phyloP scores from a whole-genome alignment of 1,139 yeast species.

The Arxiozyma slooffiae region DNA sequence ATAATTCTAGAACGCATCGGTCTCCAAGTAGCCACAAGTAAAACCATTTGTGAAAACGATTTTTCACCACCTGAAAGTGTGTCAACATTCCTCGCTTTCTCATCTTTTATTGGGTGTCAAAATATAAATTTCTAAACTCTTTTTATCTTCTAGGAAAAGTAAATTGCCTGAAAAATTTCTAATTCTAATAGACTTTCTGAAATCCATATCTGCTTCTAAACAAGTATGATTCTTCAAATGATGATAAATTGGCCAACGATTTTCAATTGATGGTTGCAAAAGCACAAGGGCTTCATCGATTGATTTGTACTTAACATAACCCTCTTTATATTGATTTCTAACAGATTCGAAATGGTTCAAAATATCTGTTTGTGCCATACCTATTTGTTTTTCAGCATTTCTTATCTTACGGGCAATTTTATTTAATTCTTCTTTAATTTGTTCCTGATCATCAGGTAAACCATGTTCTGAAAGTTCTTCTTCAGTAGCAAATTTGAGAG shows the following conservation, averaged over 20 bases:
- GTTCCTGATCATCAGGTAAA: conserved; percentile 29
- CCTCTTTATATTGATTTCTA: conserved; percentile 31
- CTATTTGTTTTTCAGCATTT: conserved; percentile 35
- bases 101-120: conserved; percentile 49
- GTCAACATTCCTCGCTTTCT: conserved; percentile 57
- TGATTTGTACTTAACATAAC: conserved; percentile 30
- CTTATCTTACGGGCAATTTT: conserved; percentile 30
- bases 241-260: conserved; percentile 42
- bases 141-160: conserved; percentile 47
- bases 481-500: conserved; percentile 29
- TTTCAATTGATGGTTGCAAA: conserved; percentile 35
- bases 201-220: conserved; percentile 41
- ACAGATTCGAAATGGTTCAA: conserved; percentile 32
- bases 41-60: conserved; percentile 83
- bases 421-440: conserved; percentile 32
- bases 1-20: conserved; percentile 80
- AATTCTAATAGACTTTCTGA: conserved; percentile 48
- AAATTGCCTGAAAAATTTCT: conserved; percentile 74
- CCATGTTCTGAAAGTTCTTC: conserved; percentile 30
- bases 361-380: conserved; percentile 37
- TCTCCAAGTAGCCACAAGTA: conserved; percentile 84
- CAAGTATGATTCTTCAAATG: conserved; percentile 39
- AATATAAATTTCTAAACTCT: conserved; percentile 46
- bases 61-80: conserved; percentile 96
- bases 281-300: conserved; percentile 28